Evolutionary conservation across 805 yeast species (phyloP).

Genomic region (Ogataea pilisensis): DNA sequence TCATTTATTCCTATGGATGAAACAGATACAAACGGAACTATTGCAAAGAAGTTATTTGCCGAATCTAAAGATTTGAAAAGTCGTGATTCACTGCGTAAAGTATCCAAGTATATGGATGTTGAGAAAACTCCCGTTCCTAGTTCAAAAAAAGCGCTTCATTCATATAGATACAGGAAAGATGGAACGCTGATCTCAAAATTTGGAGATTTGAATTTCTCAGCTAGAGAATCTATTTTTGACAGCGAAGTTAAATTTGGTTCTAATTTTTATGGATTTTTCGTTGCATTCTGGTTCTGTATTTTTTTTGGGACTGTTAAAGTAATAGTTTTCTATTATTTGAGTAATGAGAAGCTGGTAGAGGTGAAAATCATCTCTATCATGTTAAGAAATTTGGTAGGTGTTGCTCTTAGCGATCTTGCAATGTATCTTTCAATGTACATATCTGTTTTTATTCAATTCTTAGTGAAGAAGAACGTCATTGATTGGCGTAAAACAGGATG

Average conservation of each 20-base stretch:
- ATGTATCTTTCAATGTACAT: slow-evolving; percentile 72
- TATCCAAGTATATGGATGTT: background rate
- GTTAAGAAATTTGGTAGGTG: slow-evolving; percentile 54
- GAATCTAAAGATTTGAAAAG: background rate
- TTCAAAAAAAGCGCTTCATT: background rate
- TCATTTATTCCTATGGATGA: background rate
- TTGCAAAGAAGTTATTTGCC: background rate
- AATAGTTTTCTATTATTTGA: slow-evolving; percentile 48
- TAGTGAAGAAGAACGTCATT: slow-evolving; percentile 41
- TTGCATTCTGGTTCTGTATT: slow-evolving; percentile 71
- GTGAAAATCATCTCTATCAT: slow-evolving; percentile 57
- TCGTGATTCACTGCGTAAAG: background rate
- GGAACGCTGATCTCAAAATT: slow-evolving; percentile 46
- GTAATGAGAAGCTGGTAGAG: slow-evolving; percentile 40
- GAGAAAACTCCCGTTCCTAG: background rate
- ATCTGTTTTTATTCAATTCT: slow-evolving; percentile 54
- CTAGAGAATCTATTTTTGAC: slow-evolving; percentile 51
- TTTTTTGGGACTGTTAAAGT: slow-evolving; percentile 52
- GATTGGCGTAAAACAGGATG: slow-evolving; percentile 67
- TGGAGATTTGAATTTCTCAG: slow-evolving; percentile 47
- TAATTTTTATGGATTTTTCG: slow-evolving; percentile 74
- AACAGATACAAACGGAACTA: background rate
- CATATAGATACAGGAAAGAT: slow-evolving; percentile 22
- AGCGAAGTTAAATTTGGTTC: slow-evolving; percentile 39
- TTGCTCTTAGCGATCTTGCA: slow-evolving; percentile 67